Evolutionary conservation across 495 filamentous ascomycete genomes (phyloP).

Genomic region (Aspergillus wentii): DNA sequence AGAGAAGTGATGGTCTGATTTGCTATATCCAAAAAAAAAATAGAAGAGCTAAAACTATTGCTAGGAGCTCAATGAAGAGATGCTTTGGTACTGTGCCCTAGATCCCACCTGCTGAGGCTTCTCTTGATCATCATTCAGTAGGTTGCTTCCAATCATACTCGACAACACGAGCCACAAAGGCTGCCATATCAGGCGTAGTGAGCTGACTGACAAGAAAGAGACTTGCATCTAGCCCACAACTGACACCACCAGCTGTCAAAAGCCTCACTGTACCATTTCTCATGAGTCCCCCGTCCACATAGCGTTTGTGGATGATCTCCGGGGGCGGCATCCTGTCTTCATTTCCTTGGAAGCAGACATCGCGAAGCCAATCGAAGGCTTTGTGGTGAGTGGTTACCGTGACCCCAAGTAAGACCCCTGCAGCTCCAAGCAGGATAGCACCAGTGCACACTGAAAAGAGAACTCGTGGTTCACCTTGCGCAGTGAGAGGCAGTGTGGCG

Average conservation of each 20-base stretch:
- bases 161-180: slow-evolving; percentile 62
- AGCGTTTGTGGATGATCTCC: slow-evolving; percentile 72
- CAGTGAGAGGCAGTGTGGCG: slow-evolving; percentile 12
- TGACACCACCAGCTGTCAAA: slow-evolving; percentile 71
- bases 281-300: slow-evolving; percentile 65
- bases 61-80: no score
- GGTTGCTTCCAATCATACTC: slow-evolving; percentile 72
- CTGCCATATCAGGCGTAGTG: slow-evolving; percentile 60
- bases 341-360: slow-evolving; percentile 44
- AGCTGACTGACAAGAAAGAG: slow-evolving; percentile 74
- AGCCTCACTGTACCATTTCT: slow-evolving; percentile 68
- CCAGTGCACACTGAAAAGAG: slow-evolving; percentile 75
- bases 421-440: slow-evolving; percentile 63
- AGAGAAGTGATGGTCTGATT: no score
- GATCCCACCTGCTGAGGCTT: no score
- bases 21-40: no score
- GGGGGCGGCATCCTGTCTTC: slow-evolving; percentile 46
- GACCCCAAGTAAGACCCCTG: slow-evolving; percentile 66
- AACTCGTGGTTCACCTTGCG: slow-evolving; percentile 35
- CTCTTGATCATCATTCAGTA: no score
- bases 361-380: slow-evolving; percentile 64
- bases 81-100: no score
- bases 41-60: no score
- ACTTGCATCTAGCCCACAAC: slow-evolving; percentile 71
- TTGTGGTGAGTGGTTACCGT: slow-evolving; percentile 69